Evolutionary conservation across 2,329 filamentous ascomycete species (phyloP).

Genomic region (Aspergillus novoparasiticus): DNA sequence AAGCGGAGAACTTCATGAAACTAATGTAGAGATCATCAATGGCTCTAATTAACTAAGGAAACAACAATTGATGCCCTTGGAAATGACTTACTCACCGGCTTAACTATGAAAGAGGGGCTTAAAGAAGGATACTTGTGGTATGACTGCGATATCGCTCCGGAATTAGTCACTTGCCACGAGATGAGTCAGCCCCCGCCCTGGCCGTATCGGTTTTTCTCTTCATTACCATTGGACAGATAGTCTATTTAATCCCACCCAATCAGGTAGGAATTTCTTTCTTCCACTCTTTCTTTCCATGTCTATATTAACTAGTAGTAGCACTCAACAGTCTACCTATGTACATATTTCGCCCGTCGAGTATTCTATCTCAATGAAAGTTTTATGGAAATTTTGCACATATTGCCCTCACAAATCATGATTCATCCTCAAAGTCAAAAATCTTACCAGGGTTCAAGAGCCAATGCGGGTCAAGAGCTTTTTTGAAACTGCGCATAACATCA

Average conservation of each 20-base stretch:
- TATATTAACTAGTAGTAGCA: not conserved
- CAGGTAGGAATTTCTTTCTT: not conserved
- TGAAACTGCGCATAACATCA: constrained; percentile 81
- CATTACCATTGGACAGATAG: constrained; percentile 9
- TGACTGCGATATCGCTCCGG: constrained; percentile 37
- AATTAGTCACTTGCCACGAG: constrained; percentile 20
- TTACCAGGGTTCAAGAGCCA: constrained; percentile 94
- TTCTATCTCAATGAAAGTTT: not conserved
- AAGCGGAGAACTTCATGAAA: not conserved
- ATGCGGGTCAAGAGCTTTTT: constrained; percentile 76
- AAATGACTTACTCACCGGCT: constrained; percentile 24
- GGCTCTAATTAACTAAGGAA: not conserved
- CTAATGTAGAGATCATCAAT: not conserved
- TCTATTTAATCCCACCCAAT: not conserved
- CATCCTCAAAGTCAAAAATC: constrained; percentile 69
- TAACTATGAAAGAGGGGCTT: constrained; percentile 13
- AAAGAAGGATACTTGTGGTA: constrained; percentile 26
- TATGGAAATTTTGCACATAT: no score
- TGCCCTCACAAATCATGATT: constrained; percentile 8
- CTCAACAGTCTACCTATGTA: not conserved
- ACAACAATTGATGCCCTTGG: not conserved
- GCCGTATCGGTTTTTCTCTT: not conserved
- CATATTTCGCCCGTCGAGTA: not conserved
- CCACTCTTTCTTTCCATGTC: not conserved
- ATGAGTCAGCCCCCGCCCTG: constrained; percentile 26